phyloP scores from a whole-genome alignment of 75 land plant genomes.

The Pseudotsuga menziesii region DNA sequence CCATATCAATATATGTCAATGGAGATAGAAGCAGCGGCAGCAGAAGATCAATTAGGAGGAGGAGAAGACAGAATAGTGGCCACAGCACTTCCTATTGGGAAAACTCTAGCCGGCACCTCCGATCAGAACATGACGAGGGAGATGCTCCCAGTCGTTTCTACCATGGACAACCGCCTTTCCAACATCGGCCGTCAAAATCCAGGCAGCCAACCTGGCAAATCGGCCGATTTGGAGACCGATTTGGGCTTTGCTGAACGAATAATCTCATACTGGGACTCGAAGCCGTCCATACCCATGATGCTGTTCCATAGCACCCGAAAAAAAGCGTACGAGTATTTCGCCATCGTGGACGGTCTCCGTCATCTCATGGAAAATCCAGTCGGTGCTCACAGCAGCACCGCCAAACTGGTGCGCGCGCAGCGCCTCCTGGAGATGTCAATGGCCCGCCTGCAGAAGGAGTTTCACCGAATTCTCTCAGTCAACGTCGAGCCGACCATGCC shows the following conservation, averaged over 20 bases:
- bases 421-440: slow-evolving; percentile 49
- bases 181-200: slow-evolving; percentile 17
- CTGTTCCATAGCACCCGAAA: neutral
- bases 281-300: slow-evolving; percentile 20
- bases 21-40: neutral
- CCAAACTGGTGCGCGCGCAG: slow-evolving; percentile 49
- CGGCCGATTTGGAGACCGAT: neutral
- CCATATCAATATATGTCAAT: too few relatives aligned
- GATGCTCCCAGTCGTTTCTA: slow-evolving; percentile 57
- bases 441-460: slow-evolving; percentile 73
- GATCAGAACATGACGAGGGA: slow-evolving; percentile 48
- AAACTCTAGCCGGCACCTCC: slow-evolving; percentile 42
- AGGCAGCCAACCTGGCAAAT: neutral
- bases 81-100: slow-evolving; percentile 54
- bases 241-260: slow-evolving; percentile 23
- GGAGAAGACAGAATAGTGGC: slow-evolving; percentile 47
- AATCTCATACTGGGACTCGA: slow-evolving; percentile 34
- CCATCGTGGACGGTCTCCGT: slow-evolving; percentile 59
- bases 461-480: slow-evolving; percentile 42
- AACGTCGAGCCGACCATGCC: slow-evolving; percentile 54
- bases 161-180: slow-evolving; percentile 65
- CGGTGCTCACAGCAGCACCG: slow-evolving; percentile 1
- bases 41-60: slow-evolving; percentile 32
- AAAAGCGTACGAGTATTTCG: slow-evolving; percentile 33
- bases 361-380: slow-evolving; percentile 13